Base-by-base conservation (phyloP, 306 rosid species). In the Ormosia semicastrata region DNA sequence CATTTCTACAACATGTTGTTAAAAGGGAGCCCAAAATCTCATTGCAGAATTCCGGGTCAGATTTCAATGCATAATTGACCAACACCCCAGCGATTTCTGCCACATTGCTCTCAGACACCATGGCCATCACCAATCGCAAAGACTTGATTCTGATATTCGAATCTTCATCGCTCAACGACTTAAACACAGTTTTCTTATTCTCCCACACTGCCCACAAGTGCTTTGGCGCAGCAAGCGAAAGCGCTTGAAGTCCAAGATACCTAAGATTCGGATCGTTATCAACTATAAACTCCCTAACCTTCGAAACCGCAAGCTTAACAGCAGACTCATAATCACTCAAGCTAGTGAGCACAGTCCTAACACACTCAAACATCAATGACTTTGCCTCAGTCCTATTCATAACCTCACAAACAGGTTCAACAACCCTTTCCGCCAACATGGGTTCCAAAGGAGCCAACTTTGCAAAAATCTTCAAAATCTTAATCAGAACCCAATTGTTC, bases 401-500 rank as follows among this genome's bases (percentile, higher is more conserved):
- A 76, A 75, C 90, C 14, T 92, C 97, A 47, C 94, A 91, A 81
- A 94, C 63, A 0, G 98, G 97, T 66, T 94, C 97, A 37, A 92
- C 93, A 79, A 94, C 83, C 82, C 86, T 88, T 82, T 88, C 92
- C 0, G 89, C 97, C 83, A 94, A 73, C 89, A 96, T 90, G 2
- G 91, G 91, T 69, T 95, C 99, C 7, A 95, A 73, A 34, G 91
- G 92, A 14, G 87, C 98, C 89, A 95, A 83, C 79, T 88, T 89
- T 0, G 93, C 80, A 76, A 95, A 95, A 39, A 95, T 91, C 86
- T 93, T 95, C 43, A 95, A 64, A 76, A 87, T 87, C 90, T 95
- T 95, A 37, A 95, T 95, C 59, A 93, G 53, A 63, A 95, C 85
- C 99, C 98, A 95, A 75, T 93, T 95, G 80, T 95, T 95, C 92